phyloP scores from a whole-genome alignment of 2,329 filamentous ascomycete genomes.

The Apiospora kogelbergensis region DNA sequence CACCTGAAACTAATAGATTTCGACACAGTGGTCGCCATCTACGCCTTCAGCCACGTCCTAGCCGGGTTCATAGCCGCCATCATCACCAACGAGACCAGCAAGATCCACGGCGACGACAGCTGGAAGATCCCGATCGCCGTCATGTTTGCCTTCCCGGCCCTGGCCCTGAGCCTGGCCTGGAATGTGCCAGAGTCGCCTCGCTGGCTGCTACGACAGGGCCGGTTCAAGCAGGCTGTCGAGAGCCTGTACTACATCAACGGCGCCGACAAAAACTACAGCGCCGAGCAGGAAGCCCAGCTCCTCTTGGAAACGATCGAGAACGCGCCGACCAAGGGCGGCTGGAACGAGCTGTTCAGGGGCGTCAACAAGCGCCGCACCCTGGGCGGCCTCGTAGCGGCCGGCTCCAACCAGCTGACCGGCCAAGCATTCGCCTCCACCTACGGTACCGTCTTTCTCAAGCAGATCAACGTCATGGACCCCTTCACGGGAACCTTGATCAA shows the following conservation, averaged over 20 bases:
- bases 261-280: not conserved
- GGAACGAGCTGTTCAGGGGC: not conserved
- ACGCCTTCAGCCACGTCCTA: not conserved
- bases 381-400: not conserved
- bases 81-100: not conserved
- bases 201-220: not conserved
- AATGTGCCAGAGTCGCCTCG: not conserved
- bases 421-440: not conserved
- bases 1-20: not conserved
- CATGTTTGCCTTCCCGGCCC: not conserved
- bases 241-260: not conserved
- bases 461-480: not conserved
- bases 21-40: not conserved
- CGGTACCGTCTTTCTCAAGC: not conserved
- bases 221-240: not conserved
- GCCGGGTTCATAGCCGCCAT: not conserved
- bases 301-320: not conserved
- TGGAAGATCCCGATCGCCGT: not conserved
- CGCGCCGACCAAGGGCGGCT: not conserved
- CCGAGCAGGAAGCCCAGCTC: not conserved
- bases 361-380: not conserved
- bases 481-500: not conserved
- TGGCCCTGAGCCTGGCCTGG: not conserved
- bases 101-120: not conserved
- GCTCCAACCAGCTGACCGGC: not conserved